These are phyloP conservation scores for Colletotrichum plurivorum DNA, from an alignment of 2,329 filamentous ascomycete species.

Conservation along the genomic window DNA sequence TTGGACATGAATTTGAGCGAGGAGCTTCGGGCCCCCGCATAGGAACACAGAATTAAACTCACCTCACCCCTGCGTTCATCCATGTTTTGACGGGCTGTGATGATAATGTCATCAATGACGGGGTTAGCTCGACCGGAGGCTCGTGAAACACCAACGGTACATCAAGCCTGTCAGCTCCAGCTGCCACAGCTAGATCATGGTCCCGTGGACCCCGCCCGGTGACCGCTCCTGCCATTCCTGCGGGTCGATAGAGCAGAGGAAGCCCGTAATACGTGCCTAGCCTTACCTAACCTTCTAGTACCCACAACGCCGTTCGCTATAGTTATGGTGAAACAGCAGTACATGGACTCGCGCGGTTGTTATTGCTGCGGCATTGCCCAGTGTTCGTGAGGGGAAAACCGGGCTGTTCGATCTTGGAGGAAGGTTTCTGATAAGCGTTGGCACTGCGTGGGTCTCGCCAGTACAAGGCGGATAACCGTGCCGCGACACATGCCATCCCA, in stretches of 20 bases:
- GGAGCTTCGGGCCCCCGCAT: not conserved
- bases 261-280: not conserved
- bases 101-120: too few relatives aligned
- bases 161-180: too few relatives aligned
- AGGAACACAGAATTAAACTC: not conserved
- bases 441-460: not conserved
- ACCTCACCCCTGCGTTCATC: not conserved
- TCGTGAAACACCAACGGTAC: too few relatives aligned
- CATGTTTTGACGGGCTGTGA: not conserved
- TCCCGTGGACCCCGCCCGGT: too few relatives aligned
- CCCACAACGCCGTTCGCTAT: not conserved
- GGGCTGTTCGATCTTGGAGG: not conserved
- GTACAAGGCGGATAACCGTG: conserved; percentile 1
- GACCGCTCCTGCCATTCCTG: too few relatives aligned
- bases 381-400: not conserved
- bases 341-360: not conserved
- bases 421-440: conserved; percentile 17
- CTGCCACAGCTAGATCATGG: too few relatives aligned
- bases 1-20: not conserved
- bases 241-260: too few relatives aligned
- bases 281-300: not conserved
- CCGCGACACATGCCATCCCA: conserved; percentile 37
- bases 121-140: too few relatives aligned
- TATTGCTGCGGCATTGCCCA: not conserved
- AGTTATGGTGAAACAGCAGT: not conserved